Base-by-base conservation (phyloP, 495 filamentous ascomycete genomes). In the Lepidopterella palustris region DNA sequence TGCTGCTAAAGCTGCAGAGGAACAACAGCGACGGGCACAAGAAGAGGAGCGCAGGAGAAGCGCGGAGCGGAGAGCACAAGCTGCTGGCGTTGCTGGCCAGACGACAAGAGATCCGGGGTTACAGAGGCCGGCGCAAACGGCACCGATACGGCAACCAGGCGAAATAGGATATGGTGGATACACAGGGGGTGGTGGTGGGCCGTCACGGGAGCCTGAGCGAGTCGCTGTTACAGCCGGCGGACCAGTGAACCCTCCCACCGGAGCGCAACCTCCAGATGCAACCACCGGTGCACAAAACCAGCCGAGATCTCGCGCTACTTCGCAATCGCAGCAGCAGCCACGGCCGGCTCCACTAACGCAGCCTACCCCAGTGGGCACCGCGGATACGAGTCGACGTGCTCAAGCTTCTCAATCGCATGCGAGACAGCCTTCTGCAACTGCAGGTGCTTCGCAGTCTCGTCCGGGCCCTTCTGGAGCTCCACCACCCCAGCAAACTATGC, bases 11-110 rank as follows among this genome's bases (percentile, higher is more conserved):
- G 53, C 39, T 53, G 71, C 69, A 4, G 69, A 66, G 18, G 69
- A 71, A 48, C 50, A 63, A 50, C 55, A 57, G 26, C 56, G 61
- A 32, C 58, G 58, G 51, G 68, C 66, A 24, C 47, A 50, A 20
- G 64, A 71, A 35, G 72, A 74, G 52, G 67, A 70, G 31, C 49
- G 68, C 27, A 69, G 71, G 51, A 68, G 59, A 52, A 73, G 68
- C 54, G 69, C 70, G n/a, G 72, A 73, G 57, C 59, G 70, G 40
- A 60, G 72, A 62, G 67, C 64, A 45, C 65, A 66, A 55, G 67
- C 66, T 64, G 63, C 64, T 66, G 67, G 68, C 65, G 69, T 60
- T 62, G 68, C 67, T 61, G 58, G 61, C 45, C 51, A 59, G 32
- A 54, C 61, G 20, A n/a, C n/a, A n/a, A 61, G 61, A 27, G 40